Evolutionary conservation across 352 stramenopile genomes (phyloP).

Genomic region (Globisporangium abappressorium): DNA sequence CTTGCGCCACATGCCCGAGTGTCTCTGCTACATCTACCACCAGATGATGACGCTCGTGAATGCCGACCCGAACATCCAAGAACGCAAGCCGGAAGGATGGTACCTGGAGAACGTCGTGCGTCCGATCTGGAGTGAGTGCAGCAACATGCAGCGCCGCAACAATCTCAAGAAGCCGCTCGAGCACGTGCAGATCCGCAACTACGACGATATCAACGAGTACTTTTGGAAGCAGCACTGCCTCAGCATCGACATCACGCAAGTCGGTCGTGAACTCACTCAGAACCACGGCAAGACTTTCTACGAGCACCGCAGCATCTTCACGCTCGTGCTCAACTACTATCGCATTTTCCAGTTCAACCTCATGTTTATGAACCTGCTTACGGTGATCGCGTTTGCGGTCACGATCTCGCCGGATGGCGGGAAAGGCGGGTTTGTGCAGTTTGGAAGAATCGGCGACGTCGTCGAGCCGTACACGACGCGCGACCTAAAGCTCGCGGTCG

Average conservation of each 20-base stretch:
- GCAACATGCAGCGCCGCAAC: conserved; percentile 74
- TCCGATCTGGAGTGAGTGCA: conserved; percentile 67
- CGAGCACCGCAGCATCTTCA: conserved; percentile 70
- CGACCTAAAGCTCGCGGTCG: conserved; percentile 51
- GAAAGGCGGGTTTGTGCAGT: conserved; percentile 53
- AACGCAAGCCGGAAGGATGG: conserved; percentile 49
- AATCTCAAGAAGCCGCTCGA: conserved; percentile 54
- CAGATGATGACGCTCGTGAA: conserved; percentile 60
- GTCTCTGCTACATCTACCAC: conserved; percentile 97
- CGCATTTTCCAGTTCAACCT: conserved; percentile 84
- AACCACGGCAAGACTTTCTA: conserved; percentile 81
- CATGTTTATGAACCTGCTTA: conserved; percentile 60
- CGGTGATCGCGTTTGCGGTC: conserved; percentile 51
- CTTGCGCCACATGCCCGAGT: conserved; percentile 96
- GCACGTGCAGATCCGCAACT: conserved; percentile 77
- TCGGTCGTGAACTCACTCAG: conserved; percentile 45
- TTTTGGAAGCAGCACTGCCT: conserved; percentile 75
- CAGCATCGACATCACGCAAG: conserved; percentile 39
- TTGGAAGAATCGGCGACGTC: conserved; percentile 47
- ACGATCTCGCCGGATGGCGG: conserved; percentile 59
- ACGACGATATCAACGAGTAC: conserved; percentile 83
- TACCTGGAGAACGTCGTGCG: conserved; percentile 57
- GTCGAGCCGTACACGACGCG: conserved; percentile 50
- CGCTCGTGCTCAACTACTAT: conserved; percentile 75
- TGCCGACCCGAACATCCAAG: conserved; percentile 35